Evolutionary conservation across 495 filamentous ascomycete species (phyloP).

Genomic region (Penicillium waksmanii): DNA sequence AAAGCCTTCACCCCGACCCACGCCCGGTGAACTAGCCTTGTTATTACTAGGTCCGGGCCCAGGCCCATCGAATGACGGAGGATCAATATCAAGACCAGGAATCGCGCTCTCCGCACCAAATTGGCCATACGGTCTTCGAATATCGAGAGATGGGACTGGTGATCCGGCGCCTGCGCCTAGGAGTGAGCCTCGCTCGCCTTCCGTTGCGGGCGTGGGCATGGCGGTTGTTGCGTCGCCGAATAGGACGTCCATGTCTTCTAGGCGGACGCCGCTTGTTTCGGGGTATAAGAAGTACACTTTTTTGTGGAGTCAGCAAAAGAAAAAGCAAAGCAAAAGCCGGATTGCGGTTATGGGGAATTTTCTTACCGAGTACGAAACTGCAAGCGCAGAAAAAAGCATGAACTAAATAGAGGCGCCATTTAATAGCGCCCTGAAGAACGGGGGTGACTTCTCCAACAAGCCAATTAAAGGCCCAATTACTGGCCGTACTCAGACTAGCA

Average conservation of each 20-base stretch:
- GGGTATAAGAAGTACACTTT: constrained; percentile 96
- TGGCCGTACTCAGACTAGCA: constrained; percentile 92
- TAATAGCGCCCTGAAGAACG: constrained; percentile 84
- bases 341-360: not conserved
- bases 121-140: constrained; percentile 57
- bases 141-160: constrained; percentile 77
- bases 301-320: not conserved
- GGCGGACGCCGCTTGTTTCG: constrained; percentile 89
- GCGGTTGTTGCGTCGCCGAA: constrained; percentile 87
- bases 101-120: constrained; percentile 64
- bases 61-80: constrained; percentile 57
- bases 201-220: constrained; percentile 71
- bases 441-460: constrained; percentile 94
- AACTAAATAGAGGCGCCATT: constrained; percentile 90
- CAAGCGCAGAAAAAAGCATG: constrained; percentile 97
- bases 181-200: constrained; percentile 70
- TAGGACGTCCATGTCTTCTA: constrained; percentile 93
- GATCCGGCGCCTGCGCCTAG: constrained; percentile 67
- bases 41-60: constrained; percentile 48
- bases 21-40: constrained; percentile 44
- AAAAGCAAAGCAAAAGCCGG: not conserved
- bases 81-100: constrained; percentile 73
- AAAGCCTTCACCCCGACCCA: constrained; percentile 54
- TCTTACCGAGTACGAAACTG: constrained; percentile 93
- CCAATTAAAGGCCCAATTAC: constrained; percentile 99